Percentiles rank a stretch among this genome's conserved stretches.
These are phyloP conservation scores for Xylaria sp. DNA, from an alignment of 2,329 filamentous ascomycete genomes.

Conservation along the genomic window DNA sequence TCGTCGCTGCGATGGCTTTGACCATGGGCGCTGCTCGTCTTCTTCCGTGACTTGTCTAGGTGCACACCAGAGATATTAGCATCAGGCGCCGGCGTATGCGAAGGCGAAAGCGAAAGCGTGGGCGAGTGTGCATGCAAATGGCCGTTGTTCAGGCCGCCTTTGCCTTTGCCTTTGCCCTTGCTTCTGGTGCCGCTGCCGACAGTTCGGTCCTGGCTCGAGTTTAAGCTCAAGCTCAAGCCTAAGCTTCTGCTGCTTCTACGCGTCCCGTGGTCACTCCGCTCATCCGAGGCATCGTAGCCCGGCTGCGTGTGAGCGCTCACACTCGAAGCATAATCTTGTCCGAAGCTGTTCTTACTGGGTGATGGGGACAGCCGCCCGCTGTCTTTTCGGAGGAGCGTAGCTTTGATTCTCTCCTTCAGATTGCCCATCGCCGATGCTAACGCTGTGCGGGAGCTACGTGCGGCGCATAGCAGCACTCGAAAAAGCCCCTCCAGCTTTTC, in stretches of 20 bases:
- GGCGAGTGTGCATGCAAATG: not conserved
- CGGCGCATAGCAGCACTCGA: slow-evolving; percentile 17
- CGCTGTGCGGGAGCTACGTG: slow-evolving; percentile 20
- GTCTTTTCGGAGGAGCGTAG: slow-evolving; percentile 58
- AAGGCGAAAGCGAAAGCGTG: not conserved
- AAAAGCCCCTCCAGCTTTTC: slow-evolving; percentile 7
- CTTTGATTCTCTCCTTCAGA: slow-evolving; percentile 59
- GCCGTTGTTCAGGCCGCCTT: not conserved
- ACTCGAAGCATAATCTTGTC: slow-evolving; percentile 43
- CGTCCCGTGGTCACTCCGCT: slow-evolving; percentile 38
- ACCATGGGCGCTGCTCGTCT: not conserved
- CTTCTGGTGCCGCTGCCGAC: not conserved
- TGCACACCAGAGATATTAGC: slow-evolving; percentile 7
- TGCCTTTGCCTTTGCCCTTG: not conserved
- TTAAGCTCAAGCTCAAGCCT: slow-evolving; percentile 23
- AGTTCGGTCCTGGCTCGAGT: slow-evolving; percentile 24
- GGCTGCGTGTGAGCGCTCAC: slow-evolving; percentile 46
- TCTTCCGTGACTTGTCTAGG: slow-evolving; percentile 19
- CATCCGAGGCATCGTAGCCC: slow-evolving; percentile 45
- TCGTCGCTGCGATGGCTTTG: not conserved
- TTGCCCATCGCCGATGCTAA: slow-evolving; percentile 55
- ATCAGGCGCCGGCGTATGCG: not conserved
- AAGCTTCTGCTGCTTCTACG: slow-evolving; percentile 26
- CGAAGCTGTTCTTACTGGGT: slow-evolving; percentile 48
- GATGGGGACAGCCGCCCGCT: slow-evolving; percentile 54